These are phyloP conservation scores for Cymodocea nodosa DNA, from an alignment of 116 monocot species.

Conservation along the genomic window DNA sequence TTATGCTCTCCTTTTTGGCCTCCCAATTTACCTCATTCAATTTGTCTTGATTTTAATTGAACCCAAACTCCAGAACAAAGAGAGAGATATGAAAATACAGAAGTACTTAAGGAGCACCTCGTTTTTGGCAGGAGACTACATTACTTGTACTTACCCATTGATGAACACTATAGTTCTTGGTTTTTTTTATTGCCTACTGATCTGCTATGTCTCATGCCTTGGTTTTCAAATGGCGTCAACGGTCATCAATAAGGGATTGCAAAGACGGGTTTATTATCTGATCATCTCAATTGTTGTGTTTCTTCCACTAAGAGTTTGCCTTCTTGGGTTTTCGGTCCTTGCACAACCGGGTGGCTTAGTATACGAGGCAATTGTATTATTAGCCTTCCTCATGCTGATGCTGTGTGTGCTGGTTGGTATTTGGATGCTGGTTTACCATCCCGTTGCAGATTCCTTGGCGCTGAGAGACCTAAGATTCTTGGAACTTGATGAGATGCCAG, in stretches of 20 bases:
- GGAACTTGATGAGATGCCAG: constrained; percentile 40
- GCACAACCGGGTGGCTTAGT: constrained; percentile 28
- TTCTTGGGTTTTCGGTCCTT: constrained; percentile 80
- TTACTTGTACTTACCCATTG: constrained; percentile 70
- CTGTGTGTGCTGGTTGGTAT: constrained; percentile 39
- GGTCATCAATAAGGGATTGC: constrained; percentile 79
- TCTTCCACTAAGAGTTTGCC: constrained; percentile 42
- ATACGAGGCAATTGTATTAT: constrained; percentile 59
- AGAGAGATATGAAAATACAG: constrained; percentile 11
- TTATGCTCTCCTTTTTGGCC: constrained; percentile 30
- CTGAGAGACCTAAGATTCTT: constrained; percentile 33
- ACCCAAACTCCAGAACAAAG: constrained; percentile 22
- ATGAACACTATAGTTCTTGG: constrained; percentile 64
- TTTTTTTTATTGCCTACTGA: constrained; percentile 35
- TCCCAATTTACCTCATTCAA: constrained; percentile 56
- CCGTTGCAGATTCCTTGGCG: constrained; percentile 62
- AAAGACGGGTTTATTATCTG: constrained; percentile 51
- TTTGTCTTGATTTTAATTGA: constrained; percentile 46
- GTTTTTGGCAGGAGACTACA: constrained; percentile 11
- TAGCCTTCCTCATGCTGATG: constrained; percentile 56
- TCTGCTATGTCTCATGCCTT: constrained; percentile 42
- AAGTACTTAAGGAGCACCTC: constrained; percentile 37
- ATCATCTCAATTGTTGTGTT: constrained; percentile 29
- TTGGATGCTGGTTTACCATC: constrained; percentile 74
- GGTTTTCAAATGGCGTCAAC: constrained; percentile 42